Percentiles rank a stretch among this genome's conserved stretches.
Conservation (phyloP, 2,329 filamentous ascomycete genomes). For the Arachnomyces sp. region DNA sequence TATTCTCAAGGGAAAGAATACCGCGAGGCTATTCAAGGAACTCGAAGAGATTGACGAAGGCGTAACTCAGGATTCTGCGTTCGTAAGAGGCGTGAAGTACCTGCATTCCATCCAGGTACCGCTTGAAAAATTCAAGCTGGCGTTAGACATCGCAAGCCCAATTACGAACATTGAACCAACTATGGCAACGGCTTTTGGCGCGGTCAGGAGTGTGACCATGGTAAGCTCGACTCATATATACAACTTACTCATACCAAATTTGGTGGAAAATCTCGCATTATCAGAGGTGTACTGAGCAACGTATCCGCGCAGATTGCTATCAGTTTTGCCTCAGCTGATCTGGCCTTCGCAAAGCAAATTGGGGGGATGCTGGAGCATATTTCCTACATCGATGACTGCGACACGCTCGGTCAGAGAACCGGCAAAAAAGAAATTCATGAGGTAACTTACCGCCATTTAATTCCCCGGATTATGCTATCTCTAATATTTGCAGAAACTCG, state of each 20-base stretch:
- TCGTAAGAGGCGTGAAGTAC: slow-evolving; percentile 12
- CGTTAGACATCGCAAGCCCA: slow-evolving; percentile 18
- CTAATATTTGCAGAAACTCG: slow-evolving; percentile 12
- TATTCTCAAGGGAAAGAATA: slow-evolving; percentile 19
- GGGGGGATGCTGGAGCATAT: slow-evolving; percentile 22
- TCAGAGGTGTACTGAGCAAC: neutral
- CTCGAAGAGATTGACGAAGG: slow-evolving; percentile 18
- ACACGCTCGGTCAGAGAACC: slow-evolving; percentile 21
- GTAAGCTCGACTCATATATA: slow-evolving; percentile 15
- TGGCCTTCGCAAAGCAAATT: slow-evolving; percentile 13
- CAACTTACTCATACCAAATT: too few relatives aligned
- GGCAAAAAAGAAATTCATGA: slow-evolving; percentile 14
- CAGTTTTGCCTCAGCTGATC: slow-evolving; percentile 16
- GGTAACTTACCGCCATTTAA: slow-evolving; percentile 7
- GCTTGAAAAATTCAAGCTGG: slow-evolving; percentile 13
- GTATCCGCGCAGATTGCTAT: slow-evolving; percentile 17
- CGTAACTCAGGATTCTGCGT: slow-evolving; percentile 16
- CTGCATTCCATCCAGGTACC: slow-evolving; percentile 11
- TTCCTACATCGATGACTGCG: slow-evolving; percentile 23
- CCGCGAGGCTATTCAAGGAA: slow-evolving; percentile 18
- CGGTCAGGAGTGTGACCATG: slow-evolving; percentile 18
- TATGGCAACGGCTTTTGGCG: slow-evolving; percentile 17
- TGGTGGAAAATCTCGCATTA: too few relatives aligned
- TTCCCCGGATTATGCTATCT: slow-evolving; percentile 1
- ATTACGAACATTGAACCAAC: slow-evolving; percentile 22